Base-by-base conservation (phyloP, 129 eudicot genomes). In the Flaveria ramosissima region DNA sequence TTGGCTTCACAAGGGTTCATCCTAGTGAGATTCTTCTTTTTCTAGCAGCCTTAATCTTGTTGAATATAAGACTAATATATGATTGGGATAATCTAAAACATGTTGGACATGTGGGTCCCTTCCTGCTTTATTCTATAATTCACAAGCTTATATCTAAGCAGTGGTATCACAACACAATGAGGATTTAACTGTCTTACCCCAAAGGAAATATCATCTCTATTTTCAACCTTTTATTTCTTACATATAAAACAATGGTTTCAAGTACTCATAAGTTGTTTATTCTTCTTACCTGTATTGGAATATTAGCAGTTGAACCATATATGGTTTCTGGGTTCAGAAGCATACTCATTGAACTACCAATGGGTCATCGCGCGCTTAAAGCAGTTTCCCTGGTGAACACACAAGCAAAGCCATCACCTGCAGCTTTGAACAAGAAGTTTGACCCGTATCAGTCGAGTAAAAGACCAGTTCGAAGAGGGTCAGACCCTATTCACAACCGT, bases 401-500 rank as follows among this genome's bases (percentile, higher is more conserved):
- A 65, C 82, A 82, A 65, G 56, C 83, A 52, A 73, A 73, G 75
- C 77, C 55, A 23, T 85, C 77, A 81, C 70, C 88, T 62, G 77
- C 86, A 30, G 61, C 82, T 59, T 79, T 17, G 52, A 81, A 51
- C 74, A 79, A 81, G 61, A 79, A 78, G 72, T 14, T 71, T 47
- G 93, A 93, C 80, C 84, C 92, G 14, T 74, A 60, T 79, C 79
- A 71, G 53, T 83, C 96, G 13, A 89, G 96, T 72, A 83, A 88
- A 79, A 74, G 98, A 86, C 71, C 84, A 65, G 93, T 90, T 78
- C 85, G 92, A 50, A 83, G 73, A 83, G 98, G 98, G 45, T 86
- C 97, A 27, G 96, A 93, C 77, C 98, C 98, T n/a, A 93, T 93
- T 78, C 98, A 93, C 83, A 93, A 93, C 87, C 80, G 87, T 69